Conservation (phyloP, 2,329 filamentous ascomycete species). For the Botryotinia calthae region DNA sequence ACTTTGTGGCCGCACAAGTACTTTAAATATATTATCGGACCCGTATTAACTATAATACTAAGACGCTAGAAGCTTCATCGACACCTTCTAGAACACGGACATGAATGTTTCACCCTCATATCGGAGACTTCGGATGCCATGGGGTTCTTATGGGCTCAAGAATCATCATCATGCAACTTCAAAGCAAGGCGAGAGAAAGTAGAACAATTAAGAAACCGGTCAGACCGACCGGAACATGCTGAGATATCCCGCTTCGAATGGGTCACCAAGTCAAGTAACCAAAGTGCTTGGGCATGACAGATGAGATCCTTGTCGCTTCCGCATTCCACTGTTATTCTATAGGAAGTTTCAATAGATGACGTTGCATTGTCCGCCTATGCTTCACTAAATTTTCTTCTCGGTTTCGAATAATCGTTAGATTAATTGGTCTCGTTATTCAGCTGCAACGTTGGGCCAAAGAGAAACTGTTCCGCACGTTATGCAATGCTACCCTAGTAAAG, state of each 20-base stretch:
- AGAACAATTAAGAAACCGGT: neutral
- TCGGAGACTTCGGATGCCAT: neutral
- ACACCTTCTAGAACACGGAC: slow-evolving; percentile 19
- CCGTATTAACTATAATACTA: neutral
- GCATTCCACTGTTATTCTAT: neutral
- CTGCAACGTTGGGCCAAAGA: neutral
- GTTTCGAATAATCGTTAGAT: neutral
- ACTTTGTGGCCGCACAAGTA: neutral
- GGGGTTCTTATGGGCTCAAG: neutral
- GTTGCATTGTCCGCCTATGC: neutral
- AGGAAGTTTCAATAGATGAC: neutral
- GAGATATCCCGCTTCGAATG: neutral
- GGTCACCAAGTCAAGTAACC: neutral
- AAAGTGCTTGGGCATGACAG: neutral
- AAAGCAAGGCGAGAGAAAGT: neutral
- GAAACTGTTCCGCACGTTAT: neutral
- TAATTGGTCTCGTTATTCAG: neutral
- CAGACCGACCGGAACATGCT: slow-evolving; percentile 6
- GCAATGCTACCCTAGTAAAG: neutral
- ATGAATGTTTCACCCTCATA: slow-evolving; percentile 17
- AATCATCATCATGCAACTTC: neutral
- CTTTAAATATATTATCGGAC: neutral
- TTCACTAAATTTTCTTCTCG: neutral
- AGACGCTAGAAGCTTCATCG: slow-evolving; percentile 21
- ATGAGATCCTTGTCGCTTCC: neutral